Evolutionary conservation across 108 stramenopile species (phyloP), one percentile per base, ranked within the genome.

Genomic region (Pseudonitzschia delicatissima): DNA sequence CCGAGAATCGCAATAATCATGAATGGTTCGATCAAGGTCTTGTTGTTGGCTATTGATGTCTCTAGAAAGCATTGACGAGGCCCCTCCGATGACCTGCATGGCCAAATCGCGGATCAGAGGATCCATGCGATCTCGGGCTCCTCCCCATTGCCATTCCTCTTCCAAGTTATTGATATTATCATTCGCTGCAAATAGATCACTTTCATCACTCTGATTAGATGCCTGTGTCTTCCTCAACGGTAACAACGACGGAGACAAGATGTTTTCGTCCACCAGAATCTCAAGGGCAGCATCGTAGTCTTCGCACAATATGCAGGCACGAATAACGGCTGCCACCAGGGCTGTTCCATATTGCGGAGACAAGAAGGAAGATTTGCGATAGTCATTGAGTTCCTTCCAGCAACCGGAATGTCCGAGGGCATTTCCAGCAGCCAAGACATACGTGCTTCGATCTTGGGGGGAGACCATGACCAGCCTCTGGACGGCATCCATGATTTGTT

Each of bases 371-470:
- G 65, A 68, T 28, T 65, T 61, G 2, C 78, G 64, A 65, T 82
- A 93, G 23, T 86, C 79, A 8, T 86, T 36, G 48, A 81, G 74
- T 25, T 77, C 78, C 29, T 80, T 61, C 85, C 83, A 86, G 26
- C 78, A 71, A 20, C 88, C 88, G 23, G 85, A 82, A 23, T 72
- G 71, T n/a, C 89, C 92, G n/a, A 93, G 61, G 11, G 87, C 92
- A 49, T 66, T 79, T 7, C 92, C 92, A n/a, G 92, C 92, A 12
- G 89, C 87, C 66, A 93, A 51, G 2, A 90, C 71, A 67, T 92
- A 80, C 66, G 35, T 18, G 39, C 40, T n/a, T 68, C 86, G 80
- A 59, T 85, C 84, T 8, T 79, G 70, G 11, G 92, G 87, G 20
- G 88, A 84, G 12, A 90, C 84, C 86, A 93, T 87, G 31, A 68